A percentile compares a stretch with the other conserved stretches of the same genome.
These are phyloP conservation scores for Exophiala bonariae DNA, from an alignment of 2,329 filamentous ascomycete species.

Conservation along the genomic window DNA sequence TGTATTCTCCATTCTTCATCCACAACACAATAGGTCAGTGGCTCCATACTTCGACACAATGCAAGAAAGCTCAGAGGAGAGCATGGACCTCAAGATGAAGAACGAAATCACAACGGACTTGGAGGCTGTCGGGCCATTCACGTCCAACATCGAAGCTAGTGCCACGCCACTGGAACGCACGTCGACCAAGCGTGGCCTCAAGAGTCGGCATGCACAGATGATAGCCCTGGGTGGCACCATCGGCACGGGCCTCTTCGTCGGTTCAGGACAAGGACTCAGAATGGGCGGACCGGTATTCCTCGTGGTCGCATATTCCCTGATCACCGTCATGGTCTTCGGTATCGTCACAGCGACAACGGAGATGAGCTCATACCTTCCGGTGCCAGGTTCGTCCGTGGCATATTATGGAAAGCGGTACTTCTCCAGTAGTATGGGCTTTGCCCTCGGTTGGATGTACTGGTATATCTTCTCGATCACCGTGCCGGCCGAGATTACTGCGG, in stretches of 20 bases:
- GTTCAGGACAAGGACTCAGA: conserved; percentile 21
- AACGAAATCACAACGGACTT: no score
- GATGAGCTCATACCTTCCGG: conserved; percentile 42
- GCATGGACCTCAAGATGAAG: no score
- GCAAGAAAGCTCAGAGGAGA: no score
- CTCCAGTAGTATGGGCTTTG: conserved; percentile 43
- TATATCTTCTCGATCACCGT: conserved; percentile 48
- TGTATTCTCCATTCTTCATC: no score
- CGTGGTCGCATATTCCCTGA: conserved; percentile 28
- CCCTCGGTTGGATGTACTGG: conserved; percentile 50
- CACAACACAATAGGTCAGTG: no score
- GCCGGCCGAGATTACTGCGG: conserved; percentile 64
- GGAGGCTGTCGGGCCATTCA: no score
- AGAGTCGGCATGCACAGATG: conserved; percentile 44
- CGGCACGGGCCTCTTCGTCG: conserved; percentile 28
- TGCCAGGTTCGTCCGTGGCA: conserved; percentile 45
- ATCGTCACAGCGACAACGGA: conserved; percentile 49
- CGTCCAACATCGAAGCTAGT: no score
- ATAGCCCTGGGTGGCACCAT: conserved; percentile 29
- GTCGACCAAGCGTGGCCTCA: conserved; percentile 41
- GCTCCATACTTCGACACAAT: no score
- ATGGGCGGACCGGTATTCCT: conserved; percentile 26
- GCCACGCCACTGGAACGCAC: no score
- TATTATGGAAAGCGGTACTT: conserved; percentile 46
- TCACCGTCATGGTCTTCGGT: conserved; percentile 47